Base-by-base conservation (phyloP, 257 asterid species). In the Primulina tabacum region DNA sequence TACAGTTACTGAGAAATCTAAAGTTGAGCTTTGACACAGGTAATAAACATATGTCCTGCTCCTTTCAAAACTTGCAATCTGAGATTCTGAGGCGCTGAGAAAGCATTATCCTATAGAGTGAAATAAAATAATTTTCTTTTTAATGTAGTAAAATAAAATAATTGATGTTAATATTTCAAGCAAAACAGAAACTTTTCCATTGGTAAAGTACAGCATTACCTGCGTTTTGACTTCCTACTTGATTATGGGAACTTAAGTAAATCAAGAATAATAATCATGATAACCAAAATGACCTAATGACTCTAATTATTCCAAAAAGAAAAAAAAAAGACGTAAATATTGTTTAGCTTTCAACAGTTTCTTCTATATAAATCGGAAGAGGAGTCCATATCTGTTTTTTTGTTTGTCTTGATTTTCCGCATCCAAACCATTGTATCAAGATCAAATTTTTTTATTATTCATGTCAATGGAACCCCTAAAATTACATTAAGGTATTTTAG, bases 251-350 rank as follows among this genome's bases (percentile, higher is more conserved):
- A 62, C 35, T 34, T 40, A n/a, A 50, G 70, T 68, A 35, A 75
- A 77, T 68, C 32, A 65, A 37, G 60, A 75, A 26, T 26, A 26
- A 26, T 26, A 26, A 26, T 68, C 72, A 37, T 67, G 67, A 73
- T 66, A 30, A 43, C 40, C 35, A 7, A 67, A 69, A 26, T 62
- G 50, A 47, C 66, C 61, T 0, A 26, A 26, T 26, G 29, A 26
- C 34, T 26, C n/a, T n/a, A 61, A 12, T 35, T 71, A 56, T 16
- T 24, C 18, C 33, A n/a, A 26, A 26, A 26, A 26, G 29, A 2
- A 26, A 26, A 26, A 26, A 26, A 26, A 26, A 0, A n/a, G 29
- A 26, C 52, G 53, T 57, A 56, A 73, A 52, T 53, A 65, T 55
- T 65, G 29, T 64, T 53, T 34, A 14, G 5, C 70, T 43, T n/a